phyloP scores from a whole-genome alignment of 495 filamentous ascomycete species.

The Neurospora sp. region DNA sequence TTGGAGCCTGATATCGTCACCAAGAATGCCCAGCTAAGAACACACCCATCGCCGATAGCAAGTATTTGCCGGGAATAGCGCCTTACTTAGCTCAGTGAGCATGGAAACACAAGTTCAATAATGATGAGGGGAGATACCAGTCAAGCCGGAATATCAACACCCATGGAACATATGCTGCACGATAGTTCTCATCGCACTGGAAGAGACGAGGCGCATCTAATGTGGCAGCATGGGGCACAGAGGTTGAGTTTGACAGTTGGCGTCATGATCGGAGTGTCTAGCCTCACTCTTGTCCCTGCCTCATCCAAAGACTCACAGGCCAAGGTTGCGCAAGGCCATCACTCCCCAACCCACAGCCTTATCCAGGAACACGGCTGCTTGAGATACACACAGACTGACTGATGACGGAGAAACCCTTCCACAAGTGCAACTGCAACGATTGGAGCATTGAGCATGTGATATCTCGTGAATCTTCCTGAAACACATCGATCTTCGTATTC shows the following conservation, averaged over 20 bases:
- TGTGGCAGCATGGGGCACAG: not conserved
- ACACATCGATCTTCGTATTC: conserved; percentile 46
- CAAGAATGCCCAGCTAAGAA: not conserved
- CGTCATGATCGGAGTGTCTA: not conserved
- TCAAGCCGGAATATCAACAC: not conserved
- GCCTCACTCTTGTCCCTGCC: too few species aligned
- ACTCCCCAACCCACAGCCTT: not conserved
- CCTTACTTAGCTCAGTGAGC: not conserved
- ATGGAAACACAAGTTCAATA: not conserved
- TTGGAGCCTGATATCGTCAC: not conserved
- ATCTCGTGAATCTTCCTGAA: conserved; percentile 52
- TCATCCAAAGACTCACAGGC: not conserved
- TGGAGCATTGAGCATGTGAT: conserved; percentile 51
- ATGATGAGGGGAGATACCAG: not conserved
- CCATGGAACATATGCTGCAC: not conserved
- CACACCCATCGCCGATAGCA: not conserved
- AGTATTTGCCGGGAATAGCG: not conserved
- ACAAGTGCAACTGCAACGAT: conserved; percentile 41
- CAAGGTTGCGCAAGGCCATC: not conserved
- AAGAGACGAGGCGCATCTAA: not conserved
- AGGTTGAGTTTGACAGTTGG: not conserved
- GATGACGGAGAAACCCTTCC: conserved; percentile 23
- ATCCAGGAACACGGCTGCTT: not conserved
- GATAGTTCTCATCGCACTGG: not conserved
- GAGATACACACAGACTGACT: not conserved